phyloP scores from a whole-genome alignment of 345 rosid genomes.

The Microthlaspi erraticum region DNA sequence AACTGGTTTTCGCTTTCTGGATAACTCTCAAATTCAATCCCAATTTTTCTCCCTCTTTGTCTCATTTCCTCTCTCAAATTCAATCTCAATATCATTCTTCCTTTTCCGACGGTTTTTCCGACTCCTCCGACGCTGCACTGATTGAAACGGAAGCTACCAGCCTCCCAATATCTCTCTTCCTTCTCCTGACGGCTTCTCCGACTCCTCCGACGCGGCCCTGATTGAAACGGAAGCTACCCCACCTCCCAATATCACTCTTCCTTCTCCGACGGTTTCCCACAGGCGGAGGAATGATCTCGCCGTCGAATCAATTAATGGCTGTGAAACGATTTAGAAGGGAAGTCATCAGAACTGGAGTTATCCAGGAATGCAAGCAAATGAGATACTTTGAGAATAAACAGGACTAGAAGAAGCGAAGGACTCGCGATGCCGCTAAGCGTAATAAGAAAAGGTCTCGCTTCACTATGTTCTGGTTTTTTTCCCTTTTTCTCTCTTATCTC shows the following conservation, averaged over 20 bases:
- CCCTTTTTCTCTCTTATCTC: not conserved
- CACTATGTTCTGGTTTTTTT: not conserved
- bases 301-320: conserved; percentile 45
- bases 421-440: conserved; percentile 86
- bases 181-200: too few relatives aligned
- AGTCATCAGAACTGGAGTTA: conserved; percentile 78
- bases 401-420: conserved; percentile 77
- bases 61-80: too few relatives aligned
- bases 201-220: conserved; percentile 62
- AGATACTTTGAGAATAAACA: conserved; percentile 70
- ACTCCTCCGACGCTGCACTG: too few relatives aligned
- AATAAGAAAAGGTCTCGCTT: conserved; percentile 57
- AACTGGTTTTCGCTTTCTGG: too few relatives aligned
- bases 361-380: conserved; percentile 76
- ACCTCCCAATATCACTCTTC: too few relatives aligned
- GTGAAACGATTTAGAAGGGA: conserved; percentile 71
- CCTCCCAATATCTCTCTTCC: too few relatives aligned
- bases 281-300: conserved; percentile 40
- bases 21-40: too few relatives aligned
- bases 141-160: too few relatives aligned
- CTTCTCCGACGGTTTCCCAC: too few relatives aligned
- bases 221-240: too few relatives aligned
- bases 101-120: conserved; percentile 24
- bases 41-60: too few relatives aligned
- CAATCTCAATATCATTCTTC: conserved; percentile 38